Conservation (phyloP, 75 land plant genomes). For the Selaginella tamariscina region DNA sequence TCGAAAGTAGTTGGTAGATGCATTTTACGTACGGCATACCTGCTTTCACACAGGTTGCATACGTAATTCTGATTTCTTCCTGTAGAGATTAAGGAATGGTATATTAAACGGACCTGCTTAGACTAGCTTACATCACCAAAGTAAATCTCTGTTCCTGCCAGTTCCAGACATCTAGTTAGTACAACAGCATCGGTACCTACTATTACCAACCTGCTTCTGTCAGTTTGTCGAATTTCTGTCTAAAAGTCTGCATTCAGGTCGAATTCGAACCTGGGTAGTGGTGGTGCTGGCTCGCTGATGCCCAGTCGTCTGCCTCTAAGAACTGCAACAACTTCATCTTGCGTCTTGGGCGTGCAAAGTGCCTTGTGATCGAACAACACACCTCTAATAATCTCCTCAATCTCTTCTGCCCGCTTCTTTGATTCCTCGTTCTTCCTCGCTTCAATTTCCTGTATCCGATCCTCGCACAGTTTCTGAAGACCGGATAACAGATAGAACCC, state of each 20-base stretch:
- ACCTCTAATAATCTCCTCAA: slow-evolving; percentile 10
- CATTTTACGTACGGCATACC: too few relatives aligned
- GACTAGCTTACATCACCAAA: too few relatives aligned
- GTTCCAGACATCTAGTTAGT: too few relatives aligned
- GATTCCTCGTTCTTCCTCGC: slow-evolving; percentile 15
- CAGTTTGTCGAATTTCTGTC: too few relatives aligned
- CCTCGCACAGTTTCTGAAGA: slow-evolving; percentile 23
- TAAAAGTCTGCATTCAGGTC: slow-evolving; percentile 21
- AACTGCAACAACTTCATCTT: slow-evolving; percentile 19
- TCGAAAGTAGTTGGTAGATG: too few relatives aligned
- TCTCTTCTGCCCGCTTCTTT: slow-evolving; percentile 5
- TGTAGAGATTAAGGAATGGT: too few relatives aligned
- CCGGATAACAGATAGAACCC: slow-evolving; percentile 19
- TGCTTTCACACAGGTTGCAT: too few relatives aligned
- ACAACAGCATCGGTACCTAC: too few relatives aligned
- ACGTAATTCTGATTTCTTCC: too few relatives aligned
- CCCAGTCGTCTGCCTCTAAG: slow-evolving; percentile 21
- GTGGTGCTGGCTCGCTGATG: neutral
- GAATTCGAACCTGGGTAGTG: slow-evolving; percentile 19
- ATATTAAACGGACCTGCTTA: too few relatives aligned
- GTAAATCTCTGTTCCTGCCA: too few relatives aligned
- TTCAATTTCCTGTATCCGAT: slow-evolving; percentile 19
- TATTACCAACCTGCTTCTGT: too few relatives aligned
- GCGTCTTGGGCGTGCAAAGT: neutral
- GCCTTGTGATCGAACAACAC: slow-evolving; percentile 1